Conservation (phyloP, 2,329 filamentous ascomycete species). For the Ilyonectria sp. region DNA sequence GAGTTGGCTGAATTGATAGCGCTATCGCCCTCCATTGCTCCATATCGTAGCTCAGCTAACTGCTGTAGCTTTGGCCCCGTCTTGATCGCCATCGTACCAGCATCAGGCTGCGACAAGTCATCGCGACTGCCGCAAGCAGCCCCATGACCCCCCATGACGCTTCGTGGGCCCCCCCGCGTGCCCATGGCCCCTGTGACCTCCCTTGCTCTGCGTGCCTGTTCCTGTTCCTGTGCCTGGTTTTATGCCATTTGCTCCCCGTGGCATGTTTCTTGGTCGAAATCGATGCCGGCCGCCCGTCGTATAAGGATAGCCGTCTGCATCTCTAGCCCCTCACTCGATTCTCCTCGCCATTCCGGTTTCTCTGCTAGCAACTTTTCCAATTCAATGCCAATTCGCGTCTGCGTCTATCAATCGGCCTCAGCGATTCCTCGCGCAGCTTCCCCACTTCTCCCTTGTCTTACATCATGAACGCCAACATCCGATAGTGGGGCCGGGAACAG, state of each 20-base stretch:
- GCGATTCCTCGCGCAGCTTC: slow-evolving; percentile 32
- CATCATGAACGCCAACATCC: slow-evolving; percentile 45
- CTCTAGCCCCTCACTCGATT: slow-evolving; percentile 29
- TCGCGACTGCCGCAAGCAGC: slow-evolving; percentile 36
- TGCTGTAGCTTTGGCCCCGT: slow-evolving; percentile 9
- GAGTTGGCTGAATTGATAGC: background rate
- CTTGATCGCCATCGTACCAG: slow-evolving; percentile 43
- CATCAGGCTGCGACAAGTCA: slow-evolving; percentile 38
- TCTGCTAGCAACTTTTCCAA: slow-evolving; percentile 11
- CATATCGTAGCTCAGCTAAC: background rate
- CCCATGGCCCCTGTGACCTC: slow-evolving; percentile 41
- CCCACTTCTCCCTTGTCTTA: slow-evolving; percentile 37
- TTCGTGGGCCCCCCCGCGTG: slow-evolving; percentile 22
- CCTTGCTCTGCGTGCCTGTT: slow-evolving; percentile 33
- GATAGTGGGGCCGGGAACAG: slow-evolving; percentile 51
- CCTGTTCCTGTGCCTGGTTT: slow-evolving; percentile 39
- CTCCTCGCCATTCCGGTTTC: slow-evolving; percentile 22
- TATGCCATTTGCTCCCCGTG: slow-evolving; percentile 7
- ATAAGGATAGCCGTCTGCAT: slow-evolving; percentile 47
- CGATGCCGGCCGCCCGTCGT: slow-evolving; percentile 21
- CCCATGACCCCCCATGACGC: slow-evolving; percentile 34
- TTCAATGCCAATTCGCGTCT: background rate
- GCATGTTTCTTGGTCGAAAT: slow-evolving; percentile 17
- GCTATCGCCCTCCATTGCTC: background rate
- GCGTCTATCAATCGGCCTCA: slow-evolving; percentile 17